phyloP scores from a whole-genome alignment of 163 green algal genomes.

The Scenedesmus sp. region DNA sequence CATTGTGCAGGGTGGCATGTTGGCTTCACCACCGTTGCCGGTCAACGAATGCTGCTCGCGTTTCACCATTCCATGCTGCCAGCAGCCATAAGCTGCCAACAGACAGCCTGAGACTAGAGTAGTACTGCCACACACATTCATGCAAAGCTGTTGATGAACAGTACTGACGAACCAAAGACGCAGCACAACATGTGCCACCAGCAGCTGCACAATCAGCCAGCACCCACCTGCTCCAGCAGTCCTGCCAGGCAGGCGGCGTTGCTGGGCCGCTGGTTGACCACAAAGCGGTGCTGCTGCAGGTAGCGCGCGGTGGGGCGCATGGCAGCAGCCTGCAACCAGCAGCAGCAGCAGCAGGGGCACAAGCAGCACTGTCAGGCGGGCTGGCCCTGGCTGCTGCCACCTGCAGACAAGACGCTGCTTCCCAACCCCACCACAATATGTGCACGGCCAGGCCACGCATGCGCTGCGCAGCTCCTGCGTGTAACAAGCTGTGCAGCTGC shows the following conservation, averaged over 20 bases:
- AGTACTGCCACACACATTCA: background rate
- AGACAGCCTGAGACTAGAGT: background rate
- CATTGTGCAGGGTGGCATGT: background rate
- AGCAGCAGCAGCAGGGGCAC: background rate
- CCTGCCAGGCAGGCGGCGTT: background rate
- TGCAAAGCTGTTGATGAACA: background rate
- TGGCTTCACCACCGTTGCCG: background rate
- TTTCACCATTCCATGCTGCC: background rate
- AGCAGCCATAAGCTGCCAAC: background rate
- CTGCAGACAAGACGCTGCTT: background rate
- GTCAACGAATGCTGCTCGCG: background rate
- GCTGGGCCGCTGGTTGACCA: slow-evolving; percentile 38
- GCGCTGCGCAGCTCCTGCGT: no score
- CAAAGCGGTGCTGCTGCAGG: slow-evolving; percentile 89
- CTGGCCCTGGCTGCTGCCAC: background rate
- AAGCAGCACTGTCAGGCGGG: background rate
- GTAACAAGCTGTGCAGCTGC: no score
- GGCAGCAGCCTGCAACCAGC: slow-evolving; percentile 69
- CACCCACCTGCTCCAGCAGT: slow-evolving; percentile 22
- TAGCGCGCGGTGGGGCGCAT: slow-evolving; percentile 80
- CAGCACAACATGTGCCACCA: background rate
- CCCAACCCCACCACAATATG: no score
- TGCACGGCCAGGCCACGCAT: no score
- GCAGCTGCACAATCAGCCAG: background rate
- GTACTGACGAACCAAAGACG: no score